These are phyloP conservation scores for Plasmopara viticola DNA, from an alignment of 352 stramenopile species.

Conservation along the genomic window DNA sequence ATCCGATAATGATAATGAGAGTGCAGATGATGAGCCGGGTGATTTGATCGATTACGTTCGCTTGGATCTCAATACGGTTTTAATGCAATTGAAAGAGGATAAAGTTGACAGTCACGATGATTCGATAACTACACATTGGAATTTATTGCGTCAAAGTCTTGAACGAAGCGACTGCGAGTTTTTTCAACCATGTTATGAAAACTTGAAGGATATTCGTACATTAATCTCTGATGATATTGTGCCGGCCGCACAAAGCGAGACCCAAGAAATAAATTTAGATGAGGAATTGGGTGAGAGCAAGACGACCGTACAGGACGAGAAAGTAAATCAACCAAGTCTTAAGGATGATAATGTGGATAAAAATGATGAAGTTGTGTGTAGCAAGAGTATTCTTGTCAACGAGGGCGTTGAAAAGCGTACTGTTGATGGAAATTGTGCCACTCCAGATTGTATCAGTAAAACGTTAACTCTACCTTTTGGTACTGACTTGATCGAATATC, in stretches of 20 bases:
- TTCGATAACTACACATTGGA: constrained; percentile 13
- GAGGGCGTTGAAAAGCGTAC: too few relatives aligned
- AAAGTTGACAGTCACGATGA: neutral
- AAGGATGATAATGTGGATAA: too few relatives aligned
- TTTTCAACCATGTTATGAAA: constrained; percentile 27
- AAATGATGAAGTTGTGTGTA: too few relatives aligned
- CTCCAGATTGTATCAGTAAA: too few relatives aligned
- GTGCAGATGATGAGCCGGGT: constrained; percentile 4
- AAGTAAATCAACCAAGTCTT: too few relatives aligned
- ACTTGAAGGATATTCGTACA: constrained; percentile 26
- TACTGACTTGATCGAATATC: too few relatives aligned
- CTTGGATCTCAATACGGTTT: constrained; percentile 29
- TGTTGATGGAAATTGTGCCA: too few relatives aligned
- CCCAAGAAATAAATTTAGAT: too few relatives aligned
- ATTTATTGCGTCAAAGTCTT: constrained; percentile 31
- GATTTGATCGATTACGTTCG: constrained; percentile 19
- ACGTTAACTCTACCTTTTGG: too few relatives aligned
- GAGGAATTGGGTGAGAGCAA: too few relatives aligned
- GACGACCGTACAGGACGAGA: too few relatives aligned
- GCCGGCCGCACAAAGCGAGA: neutral
- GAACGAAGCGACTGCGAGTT: constrained; percentile 33
- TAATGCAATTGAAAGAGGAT: constrained; percentile 9
- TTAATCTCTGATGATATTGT: constrained; percentile 8
- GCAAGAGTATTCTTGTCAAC: too few relatives aligned
- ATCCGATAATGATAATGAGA: constrained; percentile 11